A percentile compares a stretch with the other conserved stretches of the same genome.
phyloP scores from a whole-genome alignment of 306 rosid genomes.

The Acacia crassicarpa region DNA sequence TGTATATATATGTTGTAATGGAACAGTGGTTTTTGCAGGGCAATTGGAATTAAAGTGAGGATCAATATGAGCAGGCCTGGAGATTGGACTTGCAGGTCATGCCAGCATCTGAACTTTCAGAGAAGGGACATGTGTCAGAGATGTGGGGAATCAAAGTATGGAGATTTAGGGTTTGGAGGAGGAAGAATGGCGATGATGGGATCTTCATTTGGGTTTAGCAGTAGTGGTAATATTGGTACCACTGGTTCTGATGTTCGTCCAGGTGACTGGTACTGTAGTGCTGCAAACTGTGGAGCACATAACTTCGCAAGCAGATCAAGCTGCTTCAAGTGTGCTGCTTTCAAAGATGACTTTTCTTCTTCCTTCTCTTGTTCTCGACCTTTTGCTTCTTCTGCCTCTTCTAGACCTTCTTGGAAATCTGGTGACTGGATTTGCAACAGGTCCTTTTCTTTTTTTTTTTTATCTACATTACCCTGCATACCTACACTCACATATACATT shows the following conservation, averaged over 20 bases:
- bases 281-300: constrained; percentile 61
- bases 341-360: constrained; percentile 55
- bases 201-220: constrained; percentile 47
- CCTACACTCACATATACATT: neutral
- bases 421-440: constrained; percentile 79
- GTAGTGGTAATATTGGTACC: neutral
- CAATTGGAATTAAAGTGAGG: neutral
- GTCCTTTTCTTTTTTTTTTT: constrained; percentile 3
- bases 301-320: constrained; percentile 73
- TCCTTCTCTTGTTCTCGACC: constrained; percentile 44
- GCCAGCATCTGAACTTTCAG: constrained; percentile 77
- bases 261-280: constrained; percentile 70
- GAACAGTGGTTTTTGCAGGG: constrained; percentile 9
- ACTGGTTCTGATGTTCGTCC: constrained; percentile 69
- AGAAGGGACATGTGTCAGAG: constrained; percentile 75
- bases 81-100: constrained; percentile 77
- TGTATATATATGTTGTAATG: neutral
- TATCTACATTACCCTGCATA: too few relatives aligned
- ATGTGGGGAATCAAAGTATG: constrained; percentile 53
- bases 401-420: constrained; percentile 68
- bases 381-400: constrained; percentile 5
- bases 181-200: constrained; percentile 35
- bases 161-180: constrained; percentile 26
- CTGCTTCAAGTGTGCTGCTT: constrained; percentile 83
- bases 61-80: constrained; percentile 64